Conservation (phyloP, 257 asterid genomes). For the Solanum lycopersicoides region DNA sequence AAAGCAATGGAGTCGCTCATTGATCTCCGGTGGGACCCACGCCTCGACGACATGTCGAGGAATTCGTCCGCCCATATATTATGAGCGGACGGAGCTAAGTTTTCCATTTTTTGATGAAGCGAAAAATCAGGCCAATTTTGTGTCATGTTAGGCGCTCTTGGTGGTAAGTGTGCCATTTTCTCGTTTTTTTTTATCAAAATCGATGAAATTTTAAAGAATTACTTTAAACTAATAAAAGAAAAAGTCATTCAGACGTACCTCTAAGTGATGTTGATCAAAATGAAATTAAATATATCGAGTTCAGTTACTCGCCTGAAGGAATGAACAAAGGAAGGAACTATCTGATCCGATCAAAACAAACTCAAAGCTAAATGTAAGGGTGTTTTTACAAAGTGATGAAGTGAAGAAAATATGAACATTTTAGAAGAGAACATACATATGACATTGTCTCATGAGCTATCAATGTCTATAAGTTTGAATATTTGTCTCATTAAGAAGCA, state of each 20-base stretch:
- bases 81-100: not conserved
- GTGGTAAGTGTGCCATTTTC: constrained; percentile 80
- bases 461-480: not conserved
- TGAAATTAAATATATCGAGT: not conserved
- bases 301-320: too few relatives aligned
- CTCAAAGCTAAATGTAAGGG: not conserved
- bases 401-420: not conserved
- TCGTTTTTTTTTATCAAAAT: not conserved
- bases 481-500: not conserved
- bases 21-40: constrained; percentile 70
- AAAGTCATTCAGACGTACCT: not conserved
- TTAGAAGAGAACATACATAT: not conserved
- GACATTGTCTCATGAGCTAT: not conserved
- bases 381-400: not conserved
- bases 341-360: not conserved
- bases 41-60: constrained; percentile 69
- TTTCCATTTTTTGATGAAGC: constrained; percentile 42
- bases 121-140: constrained; percentile 57
- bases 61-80: constrained; percentile 68
- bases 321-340: not conserved
- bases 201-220: not conserved
- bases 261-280: not conserved
- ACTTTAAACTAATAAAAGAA: not conserved
- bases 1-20: constrained; percentile 75
- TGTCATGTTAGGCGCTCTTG: constrained; percentile 57